Percentiles rank a stretch among this genome's conserved stretches.
Conservation (phyloP, 345 rosid genomes). For the Microcos paniculata region DNA sequence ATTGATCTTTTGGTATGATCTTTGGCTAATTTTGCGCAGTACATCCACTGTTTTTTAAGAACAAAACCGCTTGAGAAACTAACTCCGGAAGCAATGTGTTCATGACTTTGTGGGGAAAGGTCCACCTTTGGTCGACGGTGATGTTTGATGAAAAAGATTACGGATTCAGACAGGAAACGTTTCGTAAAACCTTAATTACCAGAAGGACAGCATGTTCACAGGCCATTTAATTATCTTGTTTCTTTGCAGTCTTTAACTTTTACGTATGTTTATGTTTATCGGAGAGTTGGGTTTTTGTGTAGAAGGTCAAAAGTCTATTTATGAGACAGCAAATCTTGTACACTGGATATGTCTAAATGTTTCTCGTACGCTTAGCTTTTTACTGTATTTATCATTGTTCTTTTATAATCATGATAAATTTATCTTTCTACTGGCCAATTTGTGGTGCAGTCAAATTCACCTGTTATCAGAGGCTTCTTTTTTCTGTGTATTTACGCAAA, state of each 20-base stretch:
- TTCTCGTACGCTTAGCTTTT: neutral
- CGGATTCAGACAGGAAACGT: constrained; percentile 7
- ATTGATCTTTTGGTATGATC: neutral
- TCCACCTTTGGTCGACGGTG: neutral
- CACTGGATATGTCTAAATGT: neutral
- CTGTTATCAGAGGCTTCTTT: neutral
- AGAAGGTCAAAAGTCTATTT: neutral
- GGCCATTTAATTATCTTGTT: neutral
- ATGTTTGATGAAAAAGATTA: neutral
- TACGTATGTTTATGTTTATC: no score
- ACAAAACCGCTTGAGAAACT: neutral
- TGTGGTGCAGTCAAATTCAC: neutral
- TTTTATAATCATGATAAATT: neutral
- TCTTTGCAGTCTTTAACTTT: neutral
- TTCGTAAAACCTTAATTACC: neutral
- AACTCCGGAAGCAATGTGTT: neutral
- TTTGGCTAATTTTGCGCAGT: neutral
- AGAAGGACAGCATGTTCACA: neutral
- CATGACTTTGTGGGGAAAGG: neutral
- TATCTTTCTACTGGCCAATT: neutral
- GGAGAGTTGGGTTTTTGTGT: no score
- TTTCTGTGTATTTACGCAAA: neutral
- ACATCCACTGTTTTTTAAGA: neutral
- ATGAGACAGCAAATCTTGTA: neutral
- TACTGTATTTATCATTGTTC: neutral